A percentile compares a stretch with the other conserved stretches of the same genome.
Evolutionary conservation across 495 filamentous ascomycete genomes (phyloP).

Genomic region (Tricharina praecox): DNA sequence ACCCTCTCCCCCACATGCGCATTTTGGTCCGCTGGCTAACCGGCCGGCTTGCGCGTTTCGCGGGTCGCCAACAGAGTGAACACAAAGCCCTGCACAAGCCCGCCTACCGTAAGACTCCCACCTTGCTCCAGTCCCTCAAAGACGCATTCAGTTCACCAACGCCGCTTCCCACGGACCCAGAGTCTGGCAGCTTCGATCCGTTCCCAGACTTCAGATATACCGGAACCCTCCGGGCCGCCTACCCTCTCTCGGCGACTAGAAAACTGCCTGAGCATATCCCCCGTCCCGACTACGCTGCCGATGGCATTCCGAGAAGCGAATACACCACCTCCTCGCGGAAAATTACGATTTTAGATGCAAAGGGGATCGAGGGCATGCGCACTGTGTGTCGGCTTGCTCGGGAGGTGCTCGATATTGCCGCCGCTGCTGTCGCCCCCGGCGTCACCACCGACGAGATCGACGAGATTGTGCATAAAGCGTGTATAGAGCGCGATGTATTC

Average conservation of each 20-base stretch:
- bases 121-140: slow-evolving; percentile 37
- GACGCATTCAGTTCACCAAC: slow-evolving; percentile 48
- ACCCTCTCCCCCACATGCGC: slow-evolving; percentile 6
- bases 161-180: slow-evolving; percentile 82
- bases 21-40: too few relatives aligned
- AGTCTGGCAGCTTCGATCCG: slow-evolving; percentile 70
- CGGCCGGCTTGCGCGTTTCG: too few relatives aligned
- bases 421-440: slow-evolving; percentile 60
- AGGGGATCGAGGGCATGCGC: slow-evolving; percentile 74
- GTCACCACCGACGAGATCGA: slow-evolving; percentile 95
- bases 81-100: slow-evolving; percentile 79
- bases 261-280: slow-evolving; percentile 64
- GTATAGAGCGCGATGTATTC: slow-evolving; percentile 68
- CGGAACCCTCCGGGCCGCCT: slow-evolving; percentile 67
- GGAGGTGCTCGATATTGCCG: slow-evolving; percentile 88
- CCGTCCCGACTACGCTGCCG: slow-evolving; percentile 65
- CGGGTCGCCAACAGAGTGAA: slow-evolving; percentile 49
- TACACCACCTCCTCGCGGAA: slow-evolving; percentile 54
- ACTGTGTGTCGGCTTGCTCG: slow-evolving; percentile 76
- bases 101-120: slow-evolving; percentile 46
- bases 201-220: slow-evolving; percentile 75
- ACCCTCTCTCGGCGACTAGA: slow-evolving; percentile 64
- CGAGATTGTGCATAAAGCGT: slow-evolving; percentile 89
- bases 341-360: slow-evolving; percentile 61
- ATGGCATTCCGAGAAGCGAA: slow-evolving; percentile 70